phyloP scores from a whole-genome alignment of 352 stramenopile genomes.

The Elongisporangium anandrum region DNA sequence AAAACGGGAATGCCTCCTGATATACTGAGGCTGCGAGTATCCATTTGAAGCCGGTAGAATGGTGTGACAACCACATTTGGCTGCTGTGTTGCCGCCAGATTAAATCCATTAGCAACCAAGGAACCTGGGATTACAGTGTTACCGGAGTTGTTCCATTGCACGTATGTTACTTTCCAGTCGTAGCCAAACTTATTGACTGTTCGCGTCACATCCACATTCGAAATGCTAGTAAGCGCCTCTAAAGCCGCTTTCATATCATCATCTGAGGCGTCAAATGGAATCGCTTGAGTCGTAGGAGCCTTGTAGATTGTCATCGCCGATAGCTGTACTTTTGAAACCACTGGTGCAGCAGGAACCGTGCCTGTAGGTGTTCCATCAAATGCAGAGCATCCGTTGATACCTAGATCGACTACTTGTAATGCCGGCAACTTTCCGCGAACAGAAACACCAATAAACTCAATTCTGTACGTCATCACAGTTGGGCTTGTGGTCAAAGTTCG shows the following conservation, averaged over 20 bases:
- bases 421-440: conserved; percentile 87
- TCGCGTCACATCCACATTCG: conserved; percentile 86
- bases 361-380: conserved; percentile 34
- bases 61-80: conserved; percentile 43
- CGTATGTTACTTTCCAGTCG: conserved; percentile 91
- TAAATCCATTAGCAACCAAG: conserved; percentile 40
- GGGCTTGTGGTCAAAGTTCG: conserved; percentile 35
- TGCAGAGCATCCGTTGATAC: conserved; percentile 89
- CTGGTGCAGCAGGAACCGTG: conserved; percentile 1
- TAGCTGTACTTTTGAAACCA: conserved; percentile 41
- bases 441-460: conserved; percentile 90
- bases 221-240: conserved; percentile 84
- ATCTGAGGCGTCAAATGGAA: conserved; percentile 88
- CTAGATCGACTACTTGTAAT: conserved; percentile 86
- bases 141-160: conserved; percentile 5
- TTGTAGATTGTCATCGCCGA: conserved; percentile 86
- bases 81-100: conserved; percentile 36
- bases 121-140: not conserved
- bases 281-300: conserved; percentile 84
- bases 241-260: conserved; percentile 92
- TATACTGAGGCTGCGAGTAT: not conserved
- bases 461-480: conserved; percentile 80
- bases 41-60: conserved; percentile 40
- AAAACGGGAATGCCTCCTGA: conserved; percentile 59
- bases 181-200: conserved; percentile 82